A percentile compares a stretch with the other conserved stretches of the same genome.
Evolutionary conservation across 2,329 filamentous ascomycete genomes (phyloP).

Genomic region (Colletotrichum liaoningense): DNA sequence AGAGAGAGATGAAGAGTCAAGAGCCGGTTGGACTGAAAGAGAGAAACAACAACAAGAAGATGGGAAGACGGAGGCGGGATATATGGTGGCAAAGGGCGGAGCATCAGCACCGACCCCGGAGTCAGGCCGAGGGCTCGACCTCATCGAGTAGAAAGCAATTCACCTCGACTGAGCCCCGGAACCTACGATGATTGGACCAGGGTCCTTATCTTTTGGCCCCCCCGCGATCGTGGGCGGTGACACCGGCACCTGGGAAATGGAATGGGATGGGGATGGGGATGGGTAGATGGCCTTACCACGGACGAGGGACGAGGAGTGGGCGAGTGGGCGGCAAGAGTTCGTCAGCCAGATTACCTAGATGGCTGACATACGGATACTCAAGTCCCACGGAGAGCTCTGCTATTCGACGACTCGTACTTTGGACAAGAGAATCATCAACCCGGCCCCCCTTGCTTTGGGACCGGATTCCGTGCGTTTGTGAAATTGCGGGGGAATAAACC

Average conservation of each 20-base stretch:
- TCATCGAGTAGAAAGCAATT: constrained; percentile 12
- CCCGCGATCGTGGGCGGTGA: constrained; percentile 34
- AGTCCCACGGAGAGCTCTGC: background rate
- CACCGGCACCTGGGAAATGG: constrained; percentile 22
- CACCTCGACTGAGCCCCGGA: constrained; percentile 12
- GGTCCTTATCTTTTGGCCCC: constrained; percentile 32
- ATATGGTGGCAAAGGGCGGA: constrained; percentile 35
- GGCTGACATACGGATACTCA: background rate
- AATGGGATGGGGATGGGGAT: background rate
- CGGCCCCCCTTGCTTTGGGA: background rate
- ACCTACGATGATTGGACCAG: constrained; percentile 1
- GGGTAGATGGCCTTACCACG: background rate
- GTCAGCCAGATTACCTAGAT: background rate
- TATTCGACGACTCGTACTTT: background rate
- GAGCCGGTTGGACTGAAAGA: constrained; percentile 16
- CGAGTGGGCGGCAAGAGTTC: constrained; percentile 11
- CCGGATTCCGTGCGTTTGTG: constrained; percentile 23
- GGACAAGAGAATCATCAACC: background rate
- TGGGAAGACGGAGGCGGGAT: constrained; percentile 28
- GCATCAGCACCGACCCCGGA: constrained; percentile 30
- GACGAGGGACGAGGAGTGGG: background rate
- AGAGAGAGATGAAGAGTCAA: constrained; percentile 15
- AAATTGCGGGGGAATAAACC: constrained; percentile 34
- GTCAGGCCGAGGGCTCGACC: constrained; percentile 31
- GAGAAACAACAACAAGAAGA: background rate